These are phyloP conservation scores for Backusella morwellensis DNA, from an alignment of 192 early-diverging fungal genomes.

Conservation along the genomic window DNA sequence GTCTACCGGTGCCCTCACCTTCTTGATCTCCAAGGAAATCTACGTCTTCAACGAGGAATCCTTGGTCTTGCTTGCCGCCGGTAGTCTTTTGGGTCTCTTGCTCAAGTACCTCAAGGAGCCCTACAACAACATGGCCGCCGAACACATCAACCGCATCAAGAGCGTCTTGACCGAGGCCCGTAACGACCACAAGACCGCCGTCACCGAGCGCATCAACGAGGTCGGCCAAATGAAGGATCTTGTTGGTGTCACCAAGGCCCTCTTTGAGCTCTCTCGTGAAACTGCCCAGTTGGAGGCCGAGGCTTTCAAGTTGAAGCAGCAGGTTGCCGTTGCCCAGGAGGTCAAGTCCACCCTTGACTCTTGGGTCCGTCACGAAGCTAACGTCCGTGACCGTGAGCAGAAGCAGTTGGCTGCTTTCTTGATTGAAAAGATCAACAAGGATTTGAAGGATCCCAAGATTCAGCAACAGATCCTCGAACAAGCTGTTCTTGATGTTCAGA, in stretches of 20 bases:
- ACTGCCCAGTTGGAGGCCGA: conserved; percentile 93
- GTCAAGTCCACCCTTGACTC: conserved; percentile 89
- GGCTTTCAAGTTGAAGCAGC: conserved; percentile 95
- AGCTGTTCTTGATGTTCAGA: conserved; percentile 58
- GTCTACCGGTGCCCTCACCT: conserved; percentile 81
- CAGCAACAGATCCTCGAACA: conserved; percentile 59
- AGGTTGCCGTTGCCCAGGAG: conserved; percentile 74
- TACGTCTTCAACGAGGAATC: conserved; percentile 96
- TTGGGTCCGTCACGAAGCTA: conserved; percentile 96
- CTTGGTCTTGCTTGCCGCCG: conserved; percentile 77
- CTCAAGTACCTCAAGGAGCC: conserved; percentile 82
- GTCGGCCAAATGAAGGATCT: conserved; percentile 92
- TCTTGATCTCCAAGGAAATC: conserved; percentile 95
- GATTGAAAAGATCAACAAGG: conserved; percentile 76
- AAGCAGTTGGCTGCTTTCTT: conserved; percentile 80
- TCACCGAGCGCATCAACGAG: conserved; percentile 85
- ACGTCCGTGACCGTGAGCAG: conserved; percentile 92
- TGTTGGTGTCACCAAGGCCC: conserved; percentile 88
- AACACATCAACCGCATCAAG: conserved; percentile 71
- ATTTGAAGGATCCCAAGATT: conserved; percentile 68
- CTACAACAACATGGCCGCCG: conserved; percentile 73
- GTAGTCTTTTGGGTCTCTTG: conserved; percentile 75
- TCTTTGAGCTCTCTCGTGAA: conserved; percentile 95
- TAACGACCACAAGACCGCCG: conserved; percentile 88
- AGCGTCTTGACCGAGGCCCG: conserved; percentile 82